Conservation (phyloP, 2,329 filamentous ascomycete genomes). For the Sporothrix phasma region DNA sequence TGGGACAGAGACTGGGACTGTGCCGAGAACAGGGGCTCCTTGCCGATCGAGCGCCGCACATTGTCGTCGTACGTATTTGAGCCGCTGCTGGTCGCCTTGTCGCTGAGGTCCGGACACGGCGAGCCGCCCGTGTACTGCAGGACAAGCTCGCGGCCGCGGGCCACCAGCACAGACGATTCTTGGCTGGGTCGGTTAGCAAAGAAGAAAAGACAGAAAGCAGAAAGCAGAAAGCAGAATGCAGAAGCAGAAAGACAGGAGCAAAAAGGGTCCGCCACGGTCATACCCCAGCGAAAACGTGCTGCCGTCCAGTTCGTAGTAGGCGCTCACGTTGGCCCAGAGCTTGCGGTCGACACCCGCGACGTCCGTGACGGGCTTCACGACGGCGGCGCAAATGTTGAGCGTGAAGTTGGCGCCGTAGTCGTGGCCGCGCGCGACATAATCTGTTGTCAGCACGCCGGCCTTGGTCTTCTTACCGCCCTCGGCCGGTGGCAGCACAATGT, state of each 20-base stretch:
- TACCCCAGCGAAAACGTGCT: constrained; percentile 68
- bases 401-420: constrained; percentile 78
- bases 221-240: constrained; percentile 9
- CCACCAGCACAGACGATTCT: constrained; percentile 43
- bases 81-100: constrained; percentile 24
- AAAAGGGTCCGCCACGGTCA: constrained; percentile 25
- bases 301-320: constrained; percentile 58
- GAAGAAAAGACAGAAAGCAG: background rate
- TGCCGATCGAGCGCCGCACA: background rate
- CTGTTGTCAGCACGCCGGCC: constrained; percentile 34
- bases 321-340: constrained; percentile 64
- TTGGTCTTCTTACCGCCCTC: constrained; percentile 38
- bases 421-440: constrained; percentile 59
- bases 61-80: constrained; percentile 21
- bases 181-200: constrained; percentile 31
- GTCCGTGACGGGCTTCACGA: constrained; percentile 55
- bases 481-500: constrained; percentile 37
- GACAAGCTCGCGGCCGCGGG: constrained; percentile 63
- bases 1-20: no score
- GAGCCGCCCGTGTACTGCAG: constrained; percentile 70
- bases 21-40: constrained; percentile 22
- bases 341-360: constrained; percentile 54
- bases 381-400: constrained; percentile 67
- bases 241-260: background rate
- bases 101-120: constrained; percentile 48